Evolutionary conservation across 1,139 yeast species (phyloP), one percentile per base, ranked within the genome.

Genomic region (Hansenula lynferdii): DNA sequence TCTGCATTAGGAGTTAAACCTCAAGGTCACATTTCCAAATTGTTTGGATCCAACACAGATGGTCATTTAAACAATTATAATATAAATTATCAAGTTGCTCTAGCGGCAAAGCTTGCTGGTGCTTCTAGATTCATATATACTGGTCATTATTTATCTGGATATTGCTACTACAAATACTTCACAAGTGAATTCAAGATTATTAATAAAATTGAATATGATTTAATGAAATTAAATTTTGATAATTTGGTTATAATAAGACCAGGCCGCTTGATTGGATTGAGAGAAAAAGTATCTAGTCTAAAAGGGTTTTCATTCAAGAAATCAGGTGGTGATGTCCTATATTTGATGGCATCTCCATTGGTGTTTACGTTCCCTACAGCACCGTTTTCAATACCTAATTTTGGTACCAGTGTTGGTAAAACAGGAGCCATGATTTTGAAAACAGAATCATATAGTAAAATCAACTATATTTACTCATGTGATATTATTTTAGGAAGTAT

Each of bases 231-330:
- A 19, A 26, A 32, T 1, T 44, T 45, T 24, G 31, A 40, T 9
- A 35, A 37, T 10, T 33, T 42, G 23, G 18, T 41, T 8, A 37
- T 47, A 4, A 8, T 45, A 4, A 42, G 49, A 36, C 47, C 49
- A n/a, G 51, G 51, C 19, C 48, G 45, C 6, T 32, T 45, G 24
- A 38, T 44, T 28, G 49, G 51, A 14, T 14, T 42, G 8, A 41
- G 48, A 35, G 34, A 31, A 15, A 37, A 41, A 18, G 27, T 36
- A n/a, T 42, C 42, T 9, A 34, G 38, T 18, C 28, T 42, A 9
- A 41, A 39, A 16, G 34, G 34, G n/a, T n/a, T n/a, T n/a, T n/a
- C n/a, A n/a, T n/a, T n/a, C n/a, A n/a, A n/a, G n/a, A n/a, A n/a
- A n/a, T n/a, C n/a, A n/a, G n/a, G n/a, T n/a, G n/a, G n/a, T n/a